These are phyloP conservation scores for Babesia bovis DNA, from an alignment of 169 alveolate species.

Conservation along the genomic window DNA sequence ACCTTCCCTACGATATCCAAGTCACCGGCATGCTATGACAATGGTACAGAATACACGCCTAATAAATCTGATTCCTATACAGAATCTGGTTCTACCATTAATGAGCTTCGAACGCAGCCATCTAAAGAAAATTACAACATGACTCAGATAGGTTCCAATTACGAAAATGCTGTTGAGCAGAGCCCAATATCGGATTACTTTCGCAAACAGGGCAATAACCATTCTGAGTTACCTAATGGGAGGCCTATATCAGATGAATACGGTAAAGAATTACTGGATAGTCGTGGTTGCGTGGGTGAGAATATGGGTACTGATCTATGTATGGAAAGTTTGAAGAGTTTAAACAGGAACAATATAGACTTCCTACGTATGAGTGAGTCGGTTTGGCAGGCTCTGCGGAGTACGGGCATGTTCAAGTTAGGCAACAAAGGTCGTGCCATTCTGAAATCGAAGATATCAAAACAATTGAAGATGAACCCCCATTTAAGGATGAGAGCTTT, in stretches of 20 bases:
- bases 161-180: not conserved
- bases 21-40: not conserved
- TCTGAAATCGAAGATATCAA: conserved; percentile 67
- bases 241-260: not conserved
- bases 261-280: not conserved
- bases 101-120: not conserved
- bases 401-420: conserved; percentile 65
- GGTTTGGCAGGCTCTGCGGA: conserved; percentile 55
- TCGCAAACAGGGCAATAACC: not conserved
- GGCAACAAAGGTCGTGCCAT: conserved; percentile 68
- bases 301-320: not conserved
- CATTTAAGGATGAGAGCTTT: conserved; percentile 54
- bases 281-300: not conserved
- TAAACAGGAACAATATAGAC: conserved; percentile 50
- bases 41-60: not conserved
- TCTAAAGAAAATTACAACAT: not conserved
- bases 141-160: not conserved
- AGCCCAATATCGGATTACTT: not conserved
- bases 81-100: not conserved
- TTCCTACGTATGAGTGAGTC: conserved; percentile 58
- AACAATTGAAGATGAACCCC: conserved; percentile 60
- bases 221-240: not conserved
- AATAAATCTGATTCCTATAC: not conserved
- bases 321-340: conserved; percentile 26
- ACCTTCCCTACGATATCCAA: not conserved